These are phyloP conservation scores for Blastomyces gilchristii DNA, from an alignment of 2,329 filamentous ascomycete species.

Conservation along the genomic window DNA sequence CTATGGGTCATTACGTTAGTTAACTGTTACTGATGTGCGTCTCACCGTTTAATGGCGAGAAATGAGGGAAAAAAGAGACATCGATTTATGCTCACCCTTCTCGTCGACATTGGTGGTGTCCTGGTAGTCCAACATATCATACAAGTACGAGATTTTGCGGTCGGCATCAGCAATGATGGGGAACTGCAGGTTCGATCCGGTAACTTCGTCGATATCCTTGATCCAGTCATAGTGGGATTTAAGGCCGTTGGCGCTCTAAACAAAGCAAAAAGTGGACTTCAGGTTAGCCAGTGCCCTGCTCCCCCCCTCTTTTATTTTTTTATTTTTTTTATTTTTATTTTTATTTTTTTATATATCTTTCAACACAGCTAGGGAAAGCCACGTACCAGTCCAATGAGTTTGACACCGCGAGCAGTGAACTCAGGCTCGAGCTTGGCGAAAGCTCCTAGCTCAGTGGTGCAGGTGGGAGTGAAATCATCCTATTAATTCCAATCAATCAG, in stretches of 20 bases:
- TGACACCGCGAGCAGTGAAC: conserved; percentile 76
- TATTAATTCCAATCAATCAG: conserved; percentile 10
- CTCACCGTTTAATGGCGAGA: neutral
- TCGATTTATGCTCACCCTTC: conserved; percentile 44
- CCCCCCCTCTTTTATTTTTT: no score
- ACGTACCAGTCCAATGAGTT: conserved; percentile 70
- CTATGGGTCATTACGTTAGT: conserved; percentile 12
- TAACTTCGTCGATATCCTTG: conserved; percentile 74
- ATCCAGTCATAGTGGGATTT: conserved; percentile 81
- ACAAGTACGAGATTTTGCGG: conserved; percentile 63
- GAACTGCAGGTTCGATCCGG: conserved; percentile 58
- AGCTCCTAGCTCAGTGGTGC: conserved; percentile 88
- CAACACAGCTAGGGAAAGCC: neutral
- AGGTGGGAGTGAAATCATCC: conserved; percentile 82
- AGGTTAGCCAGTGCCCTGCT: neutral
- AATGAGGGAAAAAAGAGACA: neutral
- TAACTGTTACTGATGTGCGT: neutral
- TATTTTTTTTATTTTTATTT: neutral
- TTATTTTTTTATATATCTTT: neutral
- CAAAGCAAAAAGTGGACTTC: neutral
- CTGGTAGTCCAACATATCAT: conserved; percentile 78
- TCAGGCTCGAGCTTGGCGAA: conserved; percentile 83
- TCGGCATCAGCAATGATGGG: conserved; percentile 76
- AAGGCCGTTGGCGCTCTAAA: conserved; percentile 64
- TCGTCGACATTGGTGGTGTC: conserved; percentile 70